phyloP scores from a whole-genome alignment of 208 protist genomes.

The Trichomonas tenax region DNA sequence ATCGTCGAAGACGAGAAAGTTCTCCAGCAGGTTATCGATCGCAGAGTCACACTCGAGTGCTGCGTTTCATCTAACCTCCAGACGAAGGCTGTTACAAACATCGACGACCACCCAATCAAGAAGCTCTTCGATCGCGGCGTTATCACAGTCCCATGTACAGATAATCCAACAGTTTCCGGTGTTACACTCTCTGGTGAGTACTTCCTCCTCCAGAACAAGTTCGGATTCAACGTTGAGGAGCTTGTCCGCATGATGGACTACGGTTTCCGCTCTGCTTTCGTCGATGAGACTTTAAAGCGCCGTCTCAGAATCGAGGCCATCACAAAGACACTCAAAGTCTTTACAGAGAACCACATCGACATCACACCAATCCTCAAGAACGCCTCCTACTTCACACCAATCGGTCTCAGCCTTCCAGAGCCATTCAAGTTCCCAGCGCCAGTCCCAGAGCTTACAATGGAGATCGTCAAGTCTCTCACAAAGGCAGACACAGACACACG shows the following conservation, averaged over 20 bases:
- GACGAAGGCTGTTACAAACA: not conserved
- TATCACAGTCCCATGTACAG: not conserved
- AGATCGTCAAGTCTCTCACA: not conserved
- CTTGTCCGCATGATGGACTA: not conserved
- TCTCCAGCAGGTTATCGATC: not conserved
- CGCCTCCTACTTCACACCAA: not conserved
- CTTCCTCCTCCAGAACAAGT: not conserved
- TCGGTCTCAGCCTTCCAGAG: not conserved
- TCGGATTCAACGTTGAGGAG: not conserved
- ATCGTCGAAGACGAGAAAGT: not conserved
- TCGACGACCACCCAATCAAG: conserved; percentile 8
- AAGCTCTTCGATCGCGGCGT: not conserved
- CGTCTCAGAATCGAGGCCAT: not conserved
- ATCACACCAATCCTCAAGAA: not conserved
- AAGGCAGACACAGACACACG: not conserved
- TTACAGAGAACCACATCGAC: not conserved
- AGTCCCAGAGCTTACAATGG: not conserved
- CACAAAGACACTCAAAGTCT: not conserved
- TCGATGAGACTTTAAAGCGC: not conserved
- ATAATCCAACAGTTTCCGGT: conserved; percentile 10
- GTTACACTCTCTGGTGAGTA: not conserved
- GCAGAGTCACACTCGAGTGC: not conserved
- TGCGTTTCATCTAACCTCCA: conserved; percentile 7
- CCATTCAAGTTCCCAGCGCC: not conserved
- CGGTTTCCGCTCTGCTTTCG: not conserved